Evolutionary conservation across 768 basidiomycete species (phyloP).

Genomic region (Termitomyces sp.): DNA sequence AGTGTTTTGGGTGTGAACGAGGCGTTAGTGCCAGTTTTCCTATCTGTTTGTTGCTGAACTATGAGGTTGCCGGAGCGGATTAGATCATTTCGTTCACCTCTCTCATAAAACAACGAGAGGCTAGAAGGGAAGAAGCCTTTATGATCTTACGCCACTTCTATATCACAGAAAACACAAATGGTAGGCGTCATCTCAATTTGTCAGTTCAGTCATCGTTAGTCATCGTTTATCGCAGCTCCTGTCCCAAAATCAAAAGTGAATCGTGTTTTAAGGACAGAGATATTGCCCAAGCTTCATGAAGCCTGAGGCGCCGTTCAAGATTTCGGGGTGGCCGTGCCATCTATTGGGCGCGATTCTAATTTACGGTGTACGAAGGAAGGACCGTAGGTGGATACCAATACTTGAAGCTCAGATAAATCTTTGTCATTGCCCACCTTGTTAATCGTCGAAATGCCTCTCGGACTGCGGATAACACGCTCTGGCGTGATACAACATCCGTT

Average conservation of each 20-base stretch:
- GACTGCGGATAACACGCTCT: neutral
- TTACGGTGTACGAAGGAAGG: no score
- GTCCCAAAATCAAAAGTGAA: constrained; percentile 84
- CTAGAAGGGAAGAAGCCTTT: constrained; percentile 81
- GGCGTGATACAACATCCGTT: neutral
- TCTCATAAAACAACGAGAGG: constrained; percentile 74
- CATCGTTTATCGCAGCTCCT: constrained; percentile 57
- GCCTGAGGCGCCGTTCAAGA: no score
- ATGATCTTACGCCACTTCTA: constrained; percentile 86
- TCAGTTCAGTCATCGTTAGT: neutral
- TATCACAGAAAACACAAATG: constrained; percentile 90
- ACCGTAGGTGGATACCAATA: neutral
- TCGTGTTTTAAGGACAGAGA: constrained; percentile 81
- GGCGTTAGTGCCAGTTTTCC: constrained; percentile 38
- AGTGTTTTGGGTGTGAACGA: constrained; percentile 89
- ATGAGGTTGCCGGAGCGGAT: constrained; percentile 31
- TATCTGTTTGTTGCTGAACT: neutral
- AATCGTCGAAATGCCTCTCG: neutral
- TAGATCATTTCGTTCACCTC: constrained; percentile 70
- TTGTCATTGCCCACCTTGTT: neutral
- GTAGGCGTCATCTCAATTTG: constrained; percentile 36
- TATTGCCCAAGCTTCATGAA: constrained; percentile 29
- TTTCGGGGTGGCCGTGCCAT: no score
- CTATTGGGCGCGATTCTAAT: no score
- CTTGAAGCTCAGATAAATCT: neutral